Percentiles rank a stretch among this genome's conserved stretches.
These are phyloP conservation scores for Zizania latifolia DNA, from an alignment of 176 grass and related monocot species.

Conservation along the genomic window DNA sequence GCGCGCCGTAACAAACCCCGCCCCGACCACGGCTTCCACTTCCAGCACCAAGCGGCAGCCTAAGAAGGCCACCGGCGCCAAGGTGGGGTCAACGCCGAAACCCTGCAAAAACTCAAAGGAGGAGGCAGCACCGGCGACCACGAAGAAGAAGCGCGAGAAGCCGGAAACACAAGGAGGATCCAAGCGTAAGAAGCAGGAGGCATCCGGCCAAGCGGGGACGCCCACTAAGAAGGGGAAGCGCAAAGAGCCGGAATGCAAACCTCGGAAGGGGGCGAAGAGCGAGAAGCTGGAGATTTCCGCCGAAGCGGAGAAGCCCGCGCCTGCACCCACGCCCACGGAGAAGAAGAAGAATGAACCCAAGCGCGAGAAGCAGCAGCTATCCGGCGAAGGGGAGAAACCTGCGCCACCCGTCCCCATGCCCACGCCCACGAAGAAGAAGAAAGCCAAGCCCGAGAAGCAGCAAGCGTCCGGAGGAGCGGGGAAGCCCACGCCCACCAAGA, in stretches of 20 bases:
- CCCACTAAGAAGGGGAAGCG: background rate
- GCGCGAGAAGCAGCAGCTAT: background rate
- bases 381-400: background rate
- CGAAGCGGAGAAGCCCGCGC: background rate
- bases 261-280: background rate
- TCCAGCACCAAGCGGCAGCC: background rate
- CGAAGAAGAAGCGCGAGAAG: background rate
- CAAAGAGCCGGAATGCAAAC: background rate
- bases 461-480: background rate
- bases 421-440: slow-evolving; percentile 7
- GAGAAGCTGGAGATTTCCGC: background rate
- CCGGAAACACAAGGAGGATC: background rate
- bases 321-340: background rate
- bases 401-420: background rate
- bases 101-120: background rate
- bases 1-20: background rate
- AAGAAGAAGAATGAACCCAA: background rate
- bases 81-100: background rate
- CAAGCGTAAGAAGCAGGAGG: background rate
- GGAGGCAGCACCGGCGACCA: background rate
- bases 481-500: slow-evolving; percentile 31
- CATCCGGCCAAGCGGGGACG: background rate
- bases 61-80: background rate
- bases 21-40: background rate
- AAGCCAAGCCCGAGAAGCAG: background rate